phyloP scores from a whole-genome alignment of 768 basidiomycete species.

The Lentinus brumalis region DNA sequence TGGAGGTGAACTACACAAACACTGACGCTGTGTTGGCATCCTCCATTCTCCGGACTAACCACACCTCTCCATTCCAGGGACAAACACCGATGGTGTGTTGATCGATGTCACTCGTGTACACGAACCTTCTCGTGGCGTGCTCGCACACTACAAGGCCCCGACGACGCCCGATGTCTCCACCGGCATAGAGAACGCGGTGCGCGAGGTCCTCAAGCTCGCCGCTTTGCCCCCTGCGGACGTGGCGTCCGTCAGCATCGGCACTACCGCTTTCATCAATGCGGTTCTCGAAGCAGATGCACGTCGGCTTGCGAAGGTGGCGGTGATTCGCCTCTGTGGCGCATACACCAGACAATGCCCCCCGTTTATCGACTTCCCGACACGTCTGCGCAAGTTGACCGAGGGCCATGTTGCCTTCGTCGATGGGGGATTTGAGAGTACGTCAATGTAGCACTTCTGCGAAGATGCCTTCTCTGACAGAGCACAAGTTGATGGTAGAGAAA shows the following conservation, averaged over 20 bases:
- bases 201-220: slow-evolving; percentile 43
- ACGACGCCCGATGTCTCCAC: slow-evolving; percentile 60
- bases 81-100: slow-evolving; percentile 45
- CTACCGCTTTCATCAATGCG: slow-evolving; percentile 51
- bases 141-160: slow-evolving; percentile 46
- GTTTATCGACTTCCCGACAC: slow-evolving; percentile 51
- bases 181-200: slow-evolving; percentile 58
- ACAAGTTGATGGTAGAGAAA: slow-evolving; percentile 50
- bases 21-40: not conserved
- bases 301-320: slow-evolving; percentile 60
- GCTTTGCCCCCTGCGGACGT: slow-evolving; percentile 40
- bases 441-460: slow-evolving; percentile 1
- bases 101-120: slow-evolving; percentile 35
- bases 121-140: slow-evolving; percentile 37
- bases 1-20: slow-evolving; percentile 23
- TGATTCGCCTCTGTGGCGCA: slow-evolving; percentile 62
- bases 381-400: slow-evolving; percentile 34
- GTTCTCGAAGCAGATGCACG: slow-evolving; percentile 57
- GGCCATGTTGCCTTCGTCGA: slow-evolving; percentile 40
- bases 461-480: slow-evolving; percentile 38
- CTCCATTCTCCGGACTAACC: not conserved
- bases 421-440: slow-evolving; percentile 43
- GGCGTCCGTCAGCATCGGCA: slow-evolving; percentile 59
- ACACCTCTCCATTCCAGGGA: slow-evolving; percentile 23
- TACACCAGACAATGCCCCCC: slow-evolving; percentile 62